Base-by-base conservation (phyloP, 2,329 filamentous ascomycete species). In the Incumbomyces delicatus region DNA sequence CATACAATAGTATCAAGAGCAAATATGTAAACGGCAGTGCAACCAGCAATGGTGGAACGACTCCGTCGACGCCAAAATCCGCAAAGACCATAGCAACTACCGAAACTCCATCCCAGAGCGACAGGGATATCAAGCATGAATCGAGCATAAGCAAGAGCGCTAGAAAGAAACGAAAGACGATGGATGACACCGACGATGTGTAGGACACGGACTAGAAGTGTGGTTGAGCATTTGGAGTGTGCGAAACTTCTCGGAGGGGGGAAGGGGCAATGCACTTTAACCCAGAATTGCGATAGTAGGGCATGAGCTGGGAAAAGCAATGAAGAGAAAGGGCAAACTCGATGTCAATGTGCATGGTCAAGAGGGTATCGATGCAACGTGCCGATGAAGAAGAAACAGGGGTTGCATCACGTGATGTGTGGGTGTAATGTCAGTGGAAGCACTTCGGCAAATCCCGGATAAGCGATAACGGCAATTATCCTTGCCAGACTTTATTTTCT, bases 111-210 rank as follows among this genome's bases (percentile, higher is more conserved):
- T 11, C 10, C 2, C 40, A 40, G 14, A 14, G 7, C 6, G 27
- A 13, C 14, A 29, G 13, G 12, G 46, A 43, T 17, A 40, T 31
- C 13, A 11, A 34, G 3, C 39, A 16, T 10, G 33, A 29, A 13
- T 39, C 30, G 7, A 48, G 30, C 16, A 20, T 40, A 14, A 48
- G 27, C 8, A 47, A 48, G 33, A 44, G 34, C 13, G 13, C 32
- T 3, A 47, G 38, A 22, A 43, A 18, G 18, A 12, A 6, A 10
- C 22, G 14, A 18, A 36, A 44, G 42, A 27, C 32, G 5, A n/a
- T 12, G 17, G 13, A 10, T n/a, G 31, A 16, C 27, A 8, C 13
- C 17, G 31, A 44, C 6, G 31, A 36, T 14, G n/a, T 17, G 13
- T 3, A n/a, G 7, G 27, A 14, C 8, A 6, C 5, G 3, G 13